Evolutionary conservation across 345 rosid species (phyloP).

Genomic region (Abelmoschus esculentus): DNA sequence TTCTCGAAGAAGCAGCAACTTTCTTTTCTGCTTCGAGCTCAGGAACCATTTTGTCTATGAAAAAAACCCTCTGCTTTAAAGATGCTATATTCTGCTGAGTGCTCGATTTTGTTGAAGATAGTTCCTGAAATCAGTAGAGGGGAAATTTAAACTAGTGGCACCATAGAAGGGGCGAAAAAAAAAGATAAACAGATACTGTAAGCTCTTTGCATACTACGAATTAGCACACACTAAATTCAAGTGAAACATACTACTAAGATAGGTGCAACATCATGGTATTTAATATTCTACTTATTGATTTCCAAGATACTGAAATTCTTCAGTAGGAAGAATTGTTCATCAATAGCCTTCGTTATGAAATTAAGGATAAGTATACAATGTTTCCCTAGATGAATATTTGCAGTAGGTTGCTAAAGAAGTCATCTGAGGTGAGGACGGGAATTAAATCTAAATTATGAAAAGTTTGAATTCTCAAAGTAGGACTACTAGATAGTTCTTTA

Average conservation of each 20-base stretch:
- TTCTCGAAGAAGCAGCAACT: conserved; percentile 76
- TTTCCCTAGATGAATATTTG: not conserved
- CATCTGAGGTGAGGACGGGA: not conserved
- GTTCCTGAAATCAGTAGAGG: conserved; percentile 40
- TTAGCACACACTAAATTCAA: not conserved
- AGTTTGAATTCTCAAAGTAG: not conserved
- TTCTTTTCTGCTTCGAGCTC: conserved; percentile 89
- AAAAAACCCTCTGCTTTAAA: conserved; percentile 54
- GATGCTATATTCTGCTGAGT: conserved; percentile 69
- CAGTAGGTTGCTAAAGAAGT: not conserved
- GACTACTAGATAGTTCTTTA: not conserved
- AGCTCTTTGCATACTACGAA: not conserved
- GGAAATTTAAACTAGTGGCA: conserved; percentile 3
- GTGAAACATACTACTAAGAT: not conserved
- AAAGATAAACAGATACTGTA: not conserved
- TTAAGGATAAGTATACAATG: not conserved
- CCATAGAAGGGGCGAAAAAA: not conserved
- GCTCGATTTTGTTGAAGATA: conserved; percentile 70
- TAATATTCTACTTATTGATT: not conserved
- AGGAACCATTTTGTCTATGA: conserved; percentile 72
- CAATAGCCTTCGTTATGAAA: not conserved
- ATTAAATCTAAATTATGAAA: not conserved
- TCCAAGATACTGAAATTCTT: not conserved
- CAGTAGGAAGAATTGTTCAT: not conserved
- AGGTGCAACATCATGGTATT: not conserved